Percentiles rank a stretch among this genome's conserved stretches.
phyloP scores from a whole-genome alignment of 1,284 basidiomycete species.

The Gomphus bonarii region DNA sequence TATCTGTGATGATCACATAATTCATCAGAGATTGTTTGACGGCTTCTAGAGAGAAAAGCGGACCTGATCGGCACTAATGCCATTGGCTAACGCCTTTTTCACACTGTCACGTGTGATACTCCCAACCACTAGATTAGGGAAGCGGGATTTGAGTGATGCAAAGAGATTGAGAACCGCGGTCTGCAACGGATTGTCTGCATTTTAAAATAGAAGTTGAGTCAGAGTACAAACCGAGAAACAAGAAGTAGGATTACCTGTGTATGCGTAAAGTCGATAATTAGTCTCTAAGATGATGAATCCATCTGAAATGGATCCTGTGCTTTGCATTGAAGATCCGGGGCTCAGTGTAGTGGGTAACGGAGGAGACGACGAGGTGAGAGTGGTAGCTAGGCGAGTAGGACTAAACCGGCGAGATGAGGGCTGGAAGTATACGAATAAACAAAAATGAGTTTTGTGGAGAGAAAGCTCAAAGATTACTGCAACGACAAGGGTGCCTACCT shows the following conservation, averaged over 20 bases:
- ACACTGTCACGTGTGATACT: constrained; percentile 93
- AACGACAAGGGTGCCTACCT: constrained; percentile 28
- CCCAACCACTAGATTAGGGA: constrained; percentile 93
- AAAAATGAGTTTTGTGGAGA: neutral
- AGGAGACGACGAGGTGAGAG: constrained; percentile 77
- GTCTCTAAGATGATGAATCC: constrained; percentile 97
- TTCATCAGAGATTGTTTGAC: neutral
- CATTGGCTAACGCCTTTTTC: constrained; percentile 87
- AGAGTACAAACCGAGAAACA: neutral
- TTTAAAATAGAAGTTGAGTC: constrained; percentile 11
- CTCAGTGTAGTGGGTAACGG: constrained; percentile 46
- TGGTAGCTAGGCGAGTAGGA: constrained; percentile 94
- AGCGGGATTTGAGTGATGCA: constrained; percentile 84
- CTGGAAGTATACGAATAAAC: neutral
- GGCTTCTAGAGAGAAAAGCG: constrained; percentile 17
- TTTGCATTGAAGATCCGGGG: constrained; percentile 25
- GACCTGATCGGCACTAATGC: constrained; percentile 94
- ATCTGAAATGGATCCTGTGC: constrained; percentile 34
- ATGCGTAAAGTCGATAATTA: constrained; percentile 97
- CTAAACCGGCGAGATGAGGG: constrained; percentile 65
- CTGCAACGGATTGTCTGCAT: constrained; percentile 83
- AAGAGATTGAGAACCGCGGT: constrained; percentile 96
- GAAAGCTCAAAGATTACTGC: neutral
- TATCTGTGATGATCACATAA: constrained; percentile 43
- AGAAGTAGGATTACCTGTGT: constrained; percentile 58